Conservation (phyloP, 1,284 basidiomycete genomes). For the Puccinia sorghi region DNA sequence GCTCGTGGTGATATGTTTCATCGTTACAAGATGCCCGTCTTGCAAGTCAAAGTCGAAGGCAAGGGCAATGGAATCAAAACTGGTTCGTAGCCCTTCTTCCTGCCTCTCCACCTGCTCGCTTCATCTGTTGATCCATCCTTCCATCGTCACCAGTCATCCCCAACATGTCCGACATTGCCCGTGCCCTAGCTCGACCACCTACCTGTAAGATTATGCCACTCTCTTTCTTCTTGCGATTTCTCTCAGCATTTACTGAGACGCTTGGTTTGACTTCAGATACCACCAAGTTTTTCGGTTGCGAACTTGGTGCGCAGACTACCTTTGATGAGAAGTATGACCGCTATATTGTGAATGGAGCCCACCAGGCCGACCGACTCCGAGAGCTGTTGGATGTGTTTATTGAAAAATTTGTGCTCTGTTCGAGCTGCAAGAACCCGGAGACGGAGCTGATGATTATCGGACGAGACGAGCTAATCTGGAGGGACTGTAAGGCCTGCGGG, state of each 20-base stretch:
- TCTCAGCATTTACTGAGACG: neutral
- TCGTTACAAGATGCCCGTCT: conserved; percentile 78
- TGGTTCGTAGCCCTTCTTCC: conserved; percentile 2
- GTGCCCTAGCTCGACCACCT: conserved; percentile 90
- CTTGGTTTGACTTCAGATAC: conserved; percentile 65
- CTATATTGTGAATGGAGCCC: conserved; percentile 98
- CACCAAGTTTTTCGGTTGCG: conserved; percentile 98
- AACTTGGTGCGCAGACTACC: conserved; percentile 95
- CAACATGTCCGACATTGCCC: conserved; percentile 98
- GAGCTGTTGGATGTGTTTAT: conserved; percentile 97
- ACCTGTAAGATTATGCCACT: conserved; percentile 62
- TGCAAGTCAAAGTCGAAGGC: conserved; percentile 96
- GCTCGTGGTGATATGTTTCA: conserved; percentile 50
- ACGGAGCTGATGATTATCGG: conserved; percentile 92
- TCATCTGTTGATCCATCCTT: neutral
- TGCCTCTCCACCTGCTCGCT: neutral
- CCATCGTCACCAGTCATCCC: conserved; percentile 67
- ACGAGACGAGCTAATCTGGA: conserved; percentile 76
- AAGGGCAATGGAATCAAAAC: conserved; percentile 99
- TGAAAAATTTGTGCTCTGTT: conserved; percentile 96
- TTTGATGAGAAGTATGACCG: conserved; percentile 95
- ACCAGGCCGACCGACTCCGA: conserved; percentile 85
- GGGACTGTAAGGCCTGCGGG: conserved; percentile 98
- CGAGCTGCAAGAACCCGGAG: conserved; percentile 98
- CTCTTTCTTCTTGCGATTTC: neutral